Evolutionary conservation across 441 rosid genomes (phyloP), one percentile per base, ranked within the genome.

Genomic region (Aleurites moluccanus): DNA sequence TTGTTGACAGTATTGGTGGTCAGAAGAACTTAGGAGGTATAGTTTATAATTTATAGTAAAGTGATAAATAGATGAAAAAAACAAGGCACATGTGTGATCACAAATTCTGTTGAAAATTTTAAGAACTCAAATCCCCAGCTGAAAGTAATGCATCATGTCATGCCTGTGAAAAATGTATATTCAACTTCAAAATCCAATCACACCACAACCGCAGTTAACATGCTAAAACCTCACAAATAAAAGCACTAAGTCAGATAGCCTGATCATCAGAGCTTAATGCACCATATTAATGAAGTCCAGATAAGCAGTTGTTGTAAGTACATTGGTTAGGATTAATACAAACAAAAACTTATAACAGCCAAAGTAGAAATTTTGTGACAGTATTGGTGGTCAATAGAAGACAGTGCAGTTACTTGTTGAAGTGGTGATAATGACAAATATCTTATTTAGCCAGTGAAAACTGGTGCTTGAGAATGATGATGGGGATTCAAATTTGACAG

Each of bases 1-100:
- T 3, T 64, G 13, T 14, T 40, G 28, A 64, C 9, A 27, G 20
- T 3, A 38, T 6, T n/a, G n/a, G n/a, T n/a, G n/a, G n/a, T n/a
- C 30, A 35, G 53, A 72, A 73, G 52, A 62, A 49, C 57, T 47
- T 62, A 57, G 72, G 68, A 50, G 70, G 62, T 40, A 47, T 45
- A 33, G 13, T 2, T 13, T 25, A 71, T 50, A 57, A 33, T 65
- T 60, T 53, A 75, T 44, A 44, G 53, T 56, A 74, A 73, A 25
- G 23, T 52, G 21, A 52, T 49, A 44, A 62, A 6, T 40, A 60
- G 47, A 45, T 25, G 6, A 80, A 21, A 59, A 64, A 55, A 44
- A 56, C 33, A 25, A 20, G n/a, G 49, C 23, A 38, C 49, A 11
- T n/a, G n/a, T 15, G 11, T 18, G 23, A 13, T 20, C 2, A 23